A percentile compares a stretch with the other conserved stretches of the same genome.
These are phyloP conservation scores for Trichoderma sp. DNA, from an alignment of 2,329 filamentous ascomycete genomes.

Conservation along the genomic window DNA sequence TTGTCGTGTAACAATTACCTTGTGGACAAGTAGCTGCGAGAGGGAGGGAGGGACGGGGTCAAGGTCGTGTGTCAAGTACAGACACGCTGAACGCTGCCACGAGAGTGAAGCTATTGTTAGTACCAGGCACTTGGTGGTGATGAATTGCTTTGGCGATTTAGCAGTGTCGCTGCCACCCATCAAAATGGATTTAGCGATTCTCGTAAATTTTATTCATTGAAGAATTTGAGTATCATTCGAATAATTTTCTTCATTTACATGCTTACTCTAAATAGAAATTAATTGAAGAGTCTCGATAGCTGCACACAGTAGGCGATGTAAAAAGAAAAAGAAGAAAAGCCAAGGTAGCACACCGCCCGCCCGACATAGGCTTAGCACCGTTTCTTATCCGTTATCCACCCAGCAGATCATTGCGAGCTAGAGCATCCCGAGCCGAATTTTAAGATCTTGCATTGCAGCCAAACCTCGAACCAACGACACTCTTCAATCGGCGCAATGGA, in stretches of 20 bases:
- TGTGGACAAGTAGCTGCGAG: background rate
- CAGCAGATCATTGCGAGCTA: background rate
- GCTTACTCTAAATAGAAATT: background rate
- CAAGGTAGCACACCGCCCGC: background rate
- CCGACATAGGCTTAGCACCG: background rate
- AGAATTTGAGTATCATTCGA: background rate
- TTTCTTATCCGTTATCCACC: background rate
- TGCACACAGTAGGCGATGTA: background rate
- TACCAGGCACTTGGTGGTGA: background rate
- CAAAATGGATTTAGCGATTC: background rate
- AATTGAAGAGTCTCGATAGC: background rate
- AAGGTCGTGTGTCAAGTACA: background rate
- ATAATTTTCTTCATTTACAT: background rate
- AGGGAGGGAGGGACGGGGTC: background rate
- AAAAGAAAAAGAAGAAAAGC: background rate
- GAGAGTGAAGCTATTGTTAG: background rate
- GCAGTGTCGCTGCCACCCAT: background rate
- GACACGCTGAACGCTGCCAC: background rate
- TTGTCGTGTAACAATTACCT: background rate
- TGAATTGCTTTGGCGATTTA: background rate
- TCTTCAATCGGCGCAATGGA: conserved; percentile 21
- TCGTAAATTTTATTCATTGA: background rate
- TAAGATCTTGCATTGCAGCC: background rate
- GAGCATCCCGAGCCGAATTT: background rate
- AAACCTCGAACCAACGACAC: background rate